Base-by-base conservation (phyloP, 2,329 filamentous ascomycete species). In the Exophiala viscosa region DNA sequence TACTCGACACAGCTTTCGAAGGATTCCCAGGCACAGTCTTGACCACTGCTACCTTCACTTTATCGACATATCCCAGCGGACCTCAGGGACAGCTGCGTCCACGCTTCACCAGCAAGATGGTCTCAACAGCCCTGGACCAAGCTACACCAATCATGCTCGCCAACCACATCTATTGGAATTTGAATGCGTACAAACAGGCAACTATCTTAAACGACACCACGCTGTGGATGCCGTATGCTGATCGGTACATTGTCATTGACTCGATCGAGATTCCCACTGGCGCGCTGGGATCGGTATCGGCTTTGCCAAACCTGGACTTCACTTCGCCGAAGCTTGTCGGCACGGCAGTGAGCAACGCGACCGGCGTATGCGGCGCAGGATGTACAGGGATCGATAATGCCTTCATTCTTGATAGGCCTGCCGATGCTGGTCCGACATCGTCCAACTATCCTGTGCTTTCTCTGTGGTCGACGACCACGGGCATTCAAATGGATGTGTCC, bases 351-450 rank as follows among this genome's bases (percentile, higher is more conserved):
- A 71, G 76, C 17, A 76, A 82, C 45, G 73, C 91, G 2, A 59
- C 77, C 7, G 83, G 82, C 38, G 88, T 92, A 71, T 96, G 92
- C 67, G 91, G 90, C 13, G 79, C 77, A 59, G 83, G 82, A 69
- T 97, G 92, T 75, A 86, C 81, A 0, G 92, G 92, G 23, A 95
- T 95, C 69, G 90, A 92, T 78, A 76, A 75, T 54, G 74, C 73
- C 57, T 78, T 72, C 63, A 66, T 78, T 44, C 61, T 77, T 33
- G 74, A 77, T 56, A 70, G 73, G 14, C 70, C 70, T 2, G 55
- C 62, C 11, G 42, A 39, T 42, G 53, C 58, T 38, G 57, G 62
- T 20, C 63, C 64, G 6, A 61, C 65, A 50, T 58, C 57, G 10
- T 67, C 68, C 3, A 63, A 72, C 34, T 68, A 69, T 34, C 68